Evolutionary conservation across 1,284 basidiomycete genomes (phyloP).

Genomic region (Melampsora medusae): DNA sequence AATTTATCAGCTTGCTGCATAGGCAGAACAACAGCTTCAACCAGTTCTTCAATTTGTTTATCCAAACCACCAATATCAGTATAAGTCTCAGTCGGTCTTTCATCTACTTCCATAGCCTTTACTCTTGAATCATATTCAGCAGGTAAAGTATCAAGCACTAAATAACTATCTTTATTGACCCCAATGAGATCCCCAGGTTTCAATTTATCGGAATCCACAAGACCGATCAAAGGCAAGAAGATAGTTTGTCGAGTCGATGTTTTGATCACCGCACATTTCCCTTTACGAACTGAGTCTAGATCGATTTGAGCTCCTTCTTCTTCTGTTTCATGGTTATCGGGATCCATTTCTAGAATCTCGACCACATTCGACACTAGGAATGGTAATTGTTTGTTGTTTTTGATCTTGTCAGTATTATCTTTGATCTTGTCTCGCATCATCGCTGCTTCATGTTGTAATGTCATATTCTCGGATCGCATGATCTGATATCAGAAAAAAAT

Average conservation of each 20-base stretch:
- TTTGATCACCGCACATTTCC: conserved; percentile 98
- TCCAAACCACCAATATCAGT: conserved; percentile 76
- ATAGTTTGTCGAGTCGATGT: conserved; percentile 93
- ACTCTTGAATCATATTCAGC: conserved; percentile 74
- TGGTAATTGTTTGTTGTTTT: conserved; percentile 98
- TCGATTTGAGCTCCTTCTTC: conserved; percentile 80
- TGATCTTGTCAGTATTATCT: conserved; percentile 97
- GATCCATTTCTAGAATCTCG: conserved; percentile 94
- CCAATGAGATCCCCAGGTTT: conserved; percentile 91
- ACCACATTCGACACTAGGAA: conserved; percentile 98
- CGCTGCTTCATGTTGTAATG: conserved; percentile 87
- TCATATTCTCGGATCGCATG: conserved; percentile 87
- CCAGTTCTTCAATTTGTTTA: conserved; percentile 77
- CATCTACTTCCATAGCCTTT: conserved; percentile 90
- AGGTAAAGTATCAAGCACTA: conserved; percentile 83
- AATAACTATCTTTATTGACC: conserved; percentile 99
- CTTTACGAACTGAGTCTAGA: conserved; percentile 86
- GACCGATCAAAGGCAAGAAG: conserved; percentile 94
- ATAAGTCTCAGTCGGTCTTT: conserved; percentile 73
- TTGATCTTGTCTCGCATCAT: conserved; percentile 98
- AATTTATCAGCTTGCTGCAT: conserved; percentile 80
- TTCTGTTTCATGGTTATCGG: conserved; percentile 80
- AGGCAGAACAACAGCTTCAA: conserved; percentile 74
- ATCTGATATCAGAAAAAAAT: conserved; percentile 62
- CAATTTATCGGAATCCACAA: conserved; percentile 86